Evolutionary conservation across 352 stramenopile species (phyloP).

Genomic region (Halophytophthora batemanensis): DNA sequence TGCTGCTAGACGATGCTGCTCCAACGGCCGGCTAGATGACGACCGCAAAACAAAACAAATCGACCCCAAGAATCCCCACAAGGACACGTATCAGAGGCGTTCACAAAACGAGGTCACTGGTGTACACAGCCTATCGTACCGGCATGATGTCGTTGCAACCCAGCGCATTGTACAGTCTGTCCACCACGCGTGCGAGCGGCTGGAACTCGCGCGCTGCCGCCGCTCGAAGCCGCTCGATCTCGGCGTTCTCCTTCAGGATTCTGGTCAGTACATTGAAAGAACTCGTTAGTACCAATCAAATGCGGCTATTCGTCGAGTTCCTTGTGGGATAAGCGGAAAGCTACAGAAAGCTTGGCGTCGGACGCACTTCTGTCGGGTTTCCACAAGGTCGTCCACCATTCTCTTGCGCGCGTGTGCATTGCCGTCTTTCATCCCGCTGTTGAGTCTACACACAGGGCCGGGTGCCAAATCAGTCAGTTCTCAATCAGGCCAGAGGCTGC

Average conservation of each 20-base stretch:
- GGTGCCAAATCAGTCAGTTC: background rate
- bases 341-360: background rate
- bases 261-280: constrained; percentile 18
- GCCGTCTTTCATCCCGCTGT: constrained; percentile 61
- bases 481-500: background rate
- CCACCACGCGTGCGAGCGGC: constrained; percentile 63
- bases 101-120: no score
- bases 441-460: constrained; percentile 26
- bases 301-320: no score
- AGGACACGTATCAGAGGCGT: background rate
- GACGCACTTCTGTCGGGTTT: constrained; percentile 62
- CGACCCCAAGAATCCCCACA: no score
- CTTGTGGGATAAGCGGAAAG: no score
- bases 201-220: constrained; percentile 65
- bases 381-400: constrained; percentile 70
- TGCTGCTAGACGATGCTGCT: constrained; percentile 16
- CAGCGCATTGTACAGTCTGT: constrained; percentile 73
- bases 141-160: constrained; percentile 81
- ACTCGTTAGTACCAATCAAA: background rate
- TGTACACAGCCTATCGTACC: constrained; percentile 15
- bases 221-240: constrained; percentile 64
- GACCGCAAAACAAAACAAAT: background rate
- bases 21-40: constrained; percentile 19
- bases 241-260: constrained; percentile 73
- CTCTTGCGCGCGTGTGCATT: constrained; percentile 63